Percentiles rank a stretch among this genome's conserved stretches.
These are phyloP conservation scores for Quercus suber DNA, from an alignment of 306 rosid genomes.

Conservation along the genomic window DNA sequence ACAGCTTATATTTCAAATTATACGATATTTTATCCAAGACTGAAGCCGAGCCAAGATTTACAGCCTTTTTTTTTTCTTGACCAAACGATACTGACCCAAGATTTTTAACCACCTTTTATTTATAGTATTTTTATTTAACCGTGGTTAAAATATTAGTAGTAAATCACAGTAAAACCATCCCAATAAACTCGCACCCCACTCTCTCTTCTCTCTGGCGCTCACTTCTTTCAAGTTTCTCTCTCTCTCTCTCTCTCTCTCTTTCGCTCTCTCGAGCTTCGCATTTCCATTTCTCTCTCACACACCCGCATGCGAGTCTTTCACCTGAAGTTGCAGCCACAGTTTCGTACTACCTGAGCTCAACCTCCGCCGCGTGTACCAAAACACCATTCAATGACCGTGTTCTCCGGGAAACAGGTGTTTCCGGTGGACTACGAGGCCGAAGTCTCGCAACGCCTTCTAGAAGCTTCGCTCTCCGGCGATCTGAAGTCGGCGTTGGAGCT, in stretches of 20 bases:
- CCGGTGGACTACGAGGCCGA: slow-evolving; percentile 80
- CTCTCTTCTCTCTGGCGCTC: slow-evolving; percentile 50
- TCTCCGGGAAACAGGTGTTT: slow-evolving; percentile 73
- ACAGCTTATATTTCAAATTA: not conserved
- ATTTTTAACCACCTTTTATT: too few species aligned
- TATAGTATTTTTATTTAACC: slow-evolving; percentile 2
- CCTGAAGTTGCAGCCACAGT: slow-evolving; percentile 16
- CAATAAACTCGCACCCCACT: slow-evolving; percentile 32
- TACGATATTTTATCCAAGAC: not conserved
- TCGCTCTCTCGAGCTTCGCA: slow-evolving; percentile 38
- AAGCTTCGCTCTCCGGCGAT: slow-evolving; percentile 77
- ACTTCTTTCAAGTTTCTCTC: slow-evolving; percentile 50
- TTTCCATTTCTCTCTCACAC: not conserved
- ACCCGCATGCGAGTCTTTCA: slow-evolving; percentile 22
- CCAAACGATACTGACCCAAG: too few species aligned
- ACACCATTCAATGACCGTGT: slow-evolving; percentile 56
- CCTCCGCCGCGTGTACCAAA: not conserved
- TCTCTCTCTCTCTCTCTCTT: slow-evolving; percentile 17
- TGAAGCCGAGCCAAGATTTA: not conserved
- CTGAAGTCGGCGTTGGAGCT: slow-evolving; percentile 56
- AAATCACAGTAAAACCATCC: slow-evolving; percentile 18
- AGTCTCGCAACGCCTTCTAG: slow-evolving; percentile 76
- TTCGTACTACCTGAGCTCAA: not conserved
- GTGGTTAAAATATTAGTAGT: slow-evolving; percentile 1
- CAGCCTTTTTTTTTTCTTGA: not conserved